Evolutionary conservation across 129 eudicot species (phyloP).

Genomic region (Pulicaria dysenterica): DNA sequence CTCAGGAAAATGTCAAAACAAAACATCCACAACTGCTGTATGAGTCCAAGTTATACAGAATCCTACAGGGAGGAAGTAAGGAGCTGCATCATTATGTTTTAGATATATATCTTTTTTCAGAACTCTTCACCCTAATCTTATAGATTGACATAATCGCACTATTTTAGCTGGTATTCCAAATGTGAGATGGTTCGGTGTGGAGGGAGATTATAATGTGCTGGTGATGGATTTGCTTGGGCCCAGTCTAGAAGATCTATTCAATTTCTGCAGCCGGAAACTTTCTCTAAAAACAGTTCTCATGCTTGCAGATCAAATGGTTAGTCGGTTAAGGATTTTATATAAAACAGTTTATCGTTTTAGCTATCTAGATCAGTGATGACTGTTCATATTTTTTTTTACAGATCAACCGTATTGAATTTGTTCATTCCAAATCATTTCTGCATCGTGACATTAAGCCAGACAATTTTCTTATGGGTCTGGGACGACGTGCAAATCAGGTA

Average conservation of each 20-base stretch:
- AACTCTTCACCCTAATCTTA: neutral
- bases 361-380: neutral
- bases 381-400: slow-evolving; percentile 33
- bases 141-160: slow-evolving; percentile 5
- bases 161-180: slow-evolving; percentile 87
- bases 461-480: slow-evolving; percentile 93
- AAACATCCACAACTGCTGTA: slow-evolving; percentile 92
- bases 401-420: slow-evolving; percentile 89
- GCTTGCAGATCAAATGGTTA: slow-evolving; percentile 99
- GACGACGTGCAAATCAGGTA: slow-evolving; percentile 94
- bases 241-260: slow-evolving; percentile 90
- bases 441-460: slow-evolving; percentile 97
- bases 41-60: slow-evolving; percentile 85
- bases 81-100: neutral
- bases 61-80: slow-evolving; percentile 96
- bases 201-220: slow-evolving; percentile 89
- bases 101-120: neutral
- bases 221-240: slow-evolving; percentile 97
- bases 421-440: slow-evolving; percentile 83
- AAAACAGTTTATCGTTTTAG: neutral
- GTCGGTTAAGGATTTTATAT: neutral
- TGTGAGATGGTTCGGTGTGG: slow-evolving; percentile 90
- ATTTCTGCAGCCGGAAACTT: slow-evolving; percentile 84
- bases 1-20: slow-evolving; percentile 88
- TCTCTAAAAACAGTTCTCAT: slow-evolving; percentile 90